Evolutionary conservation across 2,329 filamentous ascomycete species (phyloP), one percentile per base, ranked within the genome.

Genomic region (Colletotrichum cereale): DNA sequence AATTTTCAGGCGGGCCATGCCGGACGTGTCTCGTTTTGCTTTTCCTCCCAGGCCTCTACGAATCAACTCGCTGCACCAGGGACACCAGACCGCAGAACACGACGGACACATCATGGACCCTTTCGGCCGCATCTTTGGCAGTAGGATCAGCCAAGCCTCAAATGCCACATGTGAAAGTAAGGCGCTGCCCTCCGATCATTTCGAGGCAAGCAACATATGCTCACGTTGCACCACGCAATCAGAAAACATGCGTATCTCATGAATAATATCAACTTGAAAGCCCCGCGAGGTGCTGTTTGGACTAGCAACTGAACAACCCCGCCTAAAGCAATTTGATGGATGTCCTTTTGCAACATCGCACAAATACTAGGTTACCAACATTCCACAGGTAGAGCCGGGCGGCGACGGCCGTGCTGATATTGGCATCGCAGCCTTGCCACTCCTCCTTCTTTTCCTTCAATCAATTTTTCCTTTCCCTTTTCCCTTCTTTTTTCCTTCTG

Each of bases 161-260:
- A 55, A 11, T 55, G 31, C 11, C 12, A 31, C 12, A 24, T 14
- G 52, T 18, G 18, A 36, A n/a, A 36, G 31, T 12, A 14, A 14
- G 16, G 18, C 31, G 31, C 29, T 36, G 29, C 31, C 31, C 21
- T 10, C 52, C 7, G 21, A 36, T 3, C 31, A 16, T 10, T 8
- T 34, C 12, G 38, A 60, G 38, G 62, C 38, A 38, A 66, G 62
- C 44, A 61, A 40, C 62, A 66, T 52, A 47, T 40, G 3, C 31
- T 55, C 29, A 40, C 18, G 56, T 70, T 26, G 36, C 56, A 62
- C 67, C 24, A 7, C 62, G 40, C 42, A 48, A 18, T 18, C 26
- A 47, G n/a, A 40, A 60, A 69, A n/a, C 29, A 47, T 40, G 36
- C 44, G 36, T 10, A 31, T 34, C 26, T 16, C 31, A 16, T 52